phyloP scores from a whole-genome alignment of 164 flowering plant species.

The grape (Vitis vinifera) region DNA sequence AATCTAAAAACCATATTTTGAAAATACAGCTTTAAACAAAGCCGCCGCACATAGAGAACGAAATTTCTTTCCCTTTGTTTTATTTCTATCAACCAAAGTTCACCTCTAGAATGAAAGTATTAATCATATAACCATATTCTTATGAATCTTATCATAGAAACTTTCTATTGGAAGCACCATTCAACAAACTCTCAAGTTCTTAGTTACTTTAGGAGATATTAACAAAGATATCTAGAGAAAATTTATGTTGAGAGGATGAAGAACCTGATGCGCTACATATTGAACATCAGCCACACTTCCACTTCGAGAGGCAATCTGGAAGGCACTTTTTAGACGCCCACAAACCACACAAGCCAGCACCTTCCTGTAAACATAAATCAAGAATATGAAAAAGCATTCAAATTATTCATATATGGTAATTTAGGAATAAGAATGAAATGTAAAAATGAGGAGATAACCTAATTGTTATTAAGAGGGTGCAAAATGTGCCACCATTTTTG shows the following conservation, averaged over 20 bases:
- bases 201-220: no score
- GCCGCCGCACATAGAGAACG: no score
- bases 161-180: no score
- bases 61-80: no score
- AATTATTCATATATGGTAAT: constrained; percentile 1
- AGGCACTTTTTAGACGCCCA: constrained; percentile 96
- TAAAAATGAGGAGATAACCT: neutral
- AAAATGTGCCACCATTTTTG: no score
- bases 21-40: no score
- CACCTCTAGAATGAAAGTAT: no score
- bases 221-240: neutral
- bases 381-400: neutral
- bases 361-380: constrained; percentile 55
- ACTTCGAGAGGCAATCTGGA: constrained; percentile 94
- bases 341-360: constrained; percentile 98
- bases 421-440: neutral
- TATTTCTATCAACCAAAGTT: no score
- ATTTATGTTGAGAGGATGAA: constrained; percentile 1
- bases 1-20: no score
- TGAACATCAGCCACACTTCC: constrained; percentile 99
- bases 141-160: no score
- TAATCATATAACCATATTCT: no score
- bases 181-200: no score
- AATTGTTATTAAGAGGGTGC: neutral
- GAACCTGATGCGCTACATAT: constrained; percentile 98